These are phyloP conservation scores for Saturnispora diversa DNA, from an alignment of 805 yeast genomes.

Conservation along the genomic window DNA sequence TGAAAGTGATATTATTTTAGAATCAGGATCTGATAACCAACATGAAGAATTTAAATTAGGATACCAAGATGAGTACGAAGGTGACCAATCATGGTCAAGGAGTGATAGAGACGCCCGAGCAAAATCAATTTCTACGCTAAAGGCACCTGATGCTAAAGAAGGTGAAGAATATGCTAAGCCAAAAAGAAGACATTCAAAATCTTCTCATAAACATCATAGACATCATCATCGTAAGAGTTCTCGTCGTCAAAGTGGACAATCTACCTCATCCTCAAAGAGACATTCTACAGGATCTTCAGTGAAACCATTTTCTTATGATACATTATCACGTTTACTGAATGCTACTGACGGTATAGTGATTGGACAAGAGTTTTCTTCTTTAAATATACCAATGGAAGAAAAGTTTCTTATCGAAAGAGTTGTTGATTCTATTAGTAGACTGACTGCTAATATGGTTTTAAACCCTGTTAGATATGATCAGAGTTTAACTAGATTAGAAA, in stretches of 20 bases:
- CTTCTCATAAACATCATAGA: conserved; percentile 4
- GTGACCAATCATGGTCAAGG: not conserved
- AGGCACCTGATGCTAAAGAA: not conserved
- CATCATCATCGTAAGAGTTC: conserved; percentile 1
- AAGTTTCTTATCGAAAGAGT: conserved; percentile 75
- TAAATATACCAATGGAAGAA: conserved; percentile 69
- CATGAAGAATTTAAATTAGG: too few relatives aligned
- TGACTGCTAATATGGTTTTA: conserved; percentile 84
- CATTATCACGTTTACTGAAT: conserved; percentile 44
- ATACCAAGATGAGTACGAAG: too few relatives aligned
- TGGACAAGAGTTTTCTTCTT: conserved; percentile 63
- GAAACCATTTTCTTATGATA: conserved; percentile 32
- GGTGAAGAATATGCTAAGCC: not conserved
- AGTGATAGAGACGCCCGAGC: not conserved
- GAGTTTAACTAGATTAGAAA: conserved; percentile 70
- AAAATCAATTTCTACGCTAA: conserved; percentile 1
- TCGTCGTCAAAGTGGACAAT: conserved; percentile 4
- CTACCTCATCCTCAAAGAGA: conserved; percentile 13
- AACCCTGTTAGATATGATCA: conserved; percentile 76
- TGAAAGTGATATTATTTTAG: not conserved
- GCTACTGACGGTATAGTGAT: conserved; percentile 55
- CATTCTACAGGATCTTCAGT: conserved; percentile 14
- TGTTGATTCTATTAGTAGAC: conserved; percentile 73
- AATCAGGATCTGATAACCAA: not conserved
- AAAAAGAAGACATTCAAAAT: not conserved